Evolutionary conservation across 2,329 filamentous ascomycete species (phyloP).

Genomic region (Tolypocladium ophioglossoides): DNA sequence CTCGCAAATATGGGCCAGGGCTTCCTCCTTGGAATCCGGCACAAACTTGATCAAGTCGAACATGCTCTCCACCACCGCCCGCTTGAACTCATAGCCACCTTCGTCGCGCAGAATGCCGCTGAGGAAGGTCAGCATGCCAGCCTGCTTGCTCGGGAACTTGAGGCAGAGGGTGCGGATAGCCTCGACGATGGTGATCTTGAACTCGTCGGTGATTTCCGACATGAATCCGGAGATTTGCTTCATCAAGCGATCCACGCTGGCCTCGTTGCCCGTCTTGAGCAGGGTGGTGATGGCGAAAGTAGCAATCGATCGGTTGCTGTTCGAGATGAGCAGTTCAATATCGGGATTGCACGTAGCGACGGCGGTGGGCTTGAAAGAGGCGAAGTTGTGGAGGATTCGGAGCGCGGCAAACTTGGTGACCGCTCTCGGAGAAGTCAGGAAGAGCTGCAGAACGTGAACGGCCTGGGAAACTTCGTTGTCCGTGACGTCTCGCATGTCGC

Average conservation of each 20-base stretch:
- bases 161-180: slow-evolving; percentile 92
- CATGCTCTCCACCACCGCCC: slow-evolving; percentile 95
- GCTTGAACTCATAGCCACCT: slow-evolving; percentile 97
- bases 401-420: slow-evolving; percentile 98
- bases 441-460: slow-evolving; percentile 90
- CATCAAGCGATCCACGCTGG: slow-evolving; percentile 93
- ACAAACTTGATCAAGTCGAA: slow-evolving; percentile 99
- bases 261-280: slow-evolving; percentile 96
- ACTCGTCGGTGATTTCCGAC: slow-evolving; percentile 98
- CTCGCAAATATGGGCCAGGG: slow-evolving; percentile 90
- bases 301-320: slow-evolving; percentile 92
- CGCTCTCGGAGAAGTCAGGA: slow-evolving; percentile 87
- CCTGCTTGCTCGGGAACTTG: slow-evolving; percentile 97
- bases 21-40: slow-evolving; percentile 71
- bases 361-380: slow-evolving; percentile 88
- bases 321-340: slow-evolving; percentile 93
- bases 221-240: slow-evolving; percentile 98
- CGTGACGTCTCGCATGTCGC: slow-evolving; percentile 85
- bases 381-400: slow-evolving; percentile 90
- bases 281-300: slow-evolving; percentile 98
- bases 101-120: slow-evolving; percentile 95
- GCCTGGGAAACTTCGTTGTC: slow-evolving; percentile 87
- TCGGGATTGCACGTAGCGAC: slow-evolving; percentile 94
- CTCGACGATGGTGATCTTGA: slow-evolving; percentile 99
- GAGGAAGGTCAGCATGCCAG: slow-evolving; percentile 93